Base-by-base conservation (phyloP, 1,284 basidiomycete genomes). In the Cutaneotrichosporon cutaneum region DNA sequence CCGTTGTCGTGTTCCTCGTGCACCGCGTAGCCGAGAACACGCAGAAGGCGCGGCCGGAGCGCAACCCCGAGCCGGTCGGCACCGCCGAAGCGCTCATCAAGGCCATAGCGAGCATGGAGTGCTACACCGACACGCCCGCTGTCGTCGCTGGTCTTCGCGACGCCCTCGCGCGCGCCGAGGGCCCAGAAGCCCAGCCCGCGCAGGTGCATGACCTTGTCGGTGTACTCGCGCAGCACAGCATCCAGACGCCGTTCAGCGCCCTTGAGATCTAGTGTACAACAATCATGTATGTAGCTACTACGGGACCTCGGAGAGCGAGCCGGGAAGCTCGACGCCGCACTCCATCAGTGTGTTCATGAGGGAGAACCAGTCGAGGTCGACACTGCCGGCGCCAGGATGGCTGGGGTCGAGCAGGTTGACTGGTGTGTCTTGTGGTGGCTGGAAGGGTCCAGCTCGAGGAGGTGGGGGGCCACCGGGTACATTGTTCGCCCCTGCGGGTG, bases 291-390 rank as follows among this genome's bases (percentile, higher is more conserved):
- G 45, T 47, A 47, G 39, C 45, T 26, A 47, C 26, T 51, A 51
- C 8, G 48, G 48, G 16, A 51, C 14, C 8, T 51, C 48, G 48
- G 48, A 39, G 8, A 54, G 22, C 4, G 35, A 26, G 21, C 52
- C 52, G 22, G 60, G 56, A 9, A 62, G 35, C 11, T 62, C 60
- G 26, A 62, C 47, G 2, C 60, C 60, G 11, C 56, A 62, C 11
- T 48, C 56, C 21, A 39, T 50, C 11, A 62, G 56, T 0, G 56
- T 62, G 26, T 42, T 51, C 51, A 62, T 58, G 16, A 62, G 45
- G 14, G 52, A 45, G 16, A 32, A 8, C 60, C 60, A 62, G 56
- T 62, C 60, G 24, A 62, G 52, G 18, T 54, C 33, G n/a, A 32
- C 53, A 10, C 16, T 36, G 18, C 22, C 8, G 3, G 16, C 39